Conservation (phyloP, 129 eudicot species). For the Pseudognaphalium luteoalbum region DNA sequence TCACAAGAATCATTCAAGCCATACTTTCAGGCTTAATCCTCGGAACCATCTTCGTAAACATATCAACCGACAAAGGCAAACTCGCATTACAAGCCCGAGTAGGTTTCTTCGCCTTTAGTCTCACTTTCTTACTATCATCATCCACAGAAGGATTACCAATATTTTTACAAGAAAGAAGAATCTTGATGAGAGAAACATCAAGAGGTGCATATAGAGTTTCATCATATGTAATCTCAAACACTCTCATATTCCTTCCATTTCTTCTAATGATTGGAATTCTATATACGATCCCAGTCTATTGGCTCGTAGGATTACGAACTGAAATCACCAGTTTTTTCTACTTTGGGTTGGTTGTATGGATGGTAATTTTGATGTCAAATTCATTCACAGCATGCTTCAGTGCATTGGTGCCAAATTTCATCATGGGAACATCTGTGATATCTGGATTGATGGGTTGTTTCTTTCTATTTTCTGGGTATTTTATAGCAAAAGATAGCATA, state of each 20-base stretch:
- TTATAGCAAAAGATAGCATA: conserved; percentile 70
- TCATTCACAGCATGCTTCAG: conserved; percentile 90
- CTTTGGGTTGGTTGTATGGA: conserved; percentile 80
- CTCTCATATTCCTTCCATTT: conserved; percentile 85
- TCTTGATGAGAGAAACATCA: conserved; percentile 77
- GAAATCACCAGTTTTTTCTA: conserved; percentile 57
- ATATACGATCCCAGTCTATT: conserved; percentile 68
- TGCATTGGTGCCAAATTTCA: conserved; percentile 89
- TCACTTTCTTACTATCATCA: conserved; percentile 80
- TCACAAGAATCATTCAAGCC: conserved; percentile 72
- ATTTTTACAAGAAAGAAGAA: conserved; percentile 78
- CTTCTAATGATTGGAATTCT: conserved; percentile 63
- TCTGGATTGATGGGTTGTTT: conserved; percentile 94
- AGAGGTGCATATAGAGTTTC: conserved; percentile 88
- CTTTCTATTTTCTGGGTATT: conserved; percentile 90
- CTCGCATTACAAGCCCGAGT: conserved; percentile 67
- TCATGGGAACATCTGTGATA: conserved; percentile 84
- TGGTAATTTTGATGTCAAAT: conserved; percentile 81
- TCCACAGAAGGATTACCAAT: conserved; percentile 93
- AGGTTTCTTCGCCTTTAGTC: conserved; percentile 90
- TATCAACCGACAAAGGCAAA: conserved; percentile 39
- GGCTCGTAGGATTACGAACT: conserved; percentile 69
- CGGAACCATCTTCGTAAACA: conserved; percentile 71
- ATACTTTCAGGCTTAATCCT: conserved; percentile 62
- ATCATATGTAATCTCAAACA: conserved; percentile 84